A percentile compares a stretch with the other conserved stretches of the same genome.
Evolutionary conservation across 2,329 filamentous ascomycete species (phyloP).

Genomic region (Myriosclerotinia scirpicola): DNA sequence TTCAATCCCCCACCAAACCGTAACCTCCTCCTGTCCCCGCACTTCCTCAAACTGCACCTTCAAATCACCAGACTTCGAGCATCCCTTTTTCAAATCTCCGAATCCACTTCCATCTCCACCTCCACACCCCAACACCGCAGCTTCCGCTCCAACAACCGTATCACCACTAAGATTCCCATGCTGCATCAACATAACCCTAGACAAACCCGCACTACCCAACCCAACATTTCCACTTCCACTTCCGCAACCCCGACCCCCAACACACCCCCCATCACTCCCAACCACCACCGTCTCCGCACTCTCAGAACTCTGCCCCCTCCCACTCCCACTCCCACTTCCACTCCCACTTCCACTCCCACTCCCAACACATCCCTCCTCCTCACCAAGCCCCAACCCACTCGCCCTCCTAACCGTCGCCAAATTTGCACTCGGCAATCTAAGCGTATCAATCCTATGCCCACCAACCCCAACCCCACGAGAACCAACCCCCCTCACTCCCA

Average conservation of each 20-base stretch:
- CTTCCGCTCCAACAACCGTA: not conserved
- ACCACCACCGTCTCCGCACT: conserved; percentile 14
- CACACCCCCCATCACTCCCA: not conserved
- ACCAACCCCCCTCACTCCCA: no score
- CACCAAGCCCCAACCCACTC: not conserved
- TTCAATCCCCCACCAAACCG: no score
- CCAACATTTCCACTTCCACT: not conserved
- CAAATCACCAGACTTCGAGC: no score
- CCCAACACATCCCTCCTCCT: not conserved
- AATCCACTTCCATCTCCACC: no score
- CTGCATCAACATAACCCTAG: not conserved
- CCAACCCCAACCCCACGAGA: no score
- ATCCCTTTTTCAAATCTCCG: not conserved
- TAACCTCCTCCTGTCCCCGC: no score
- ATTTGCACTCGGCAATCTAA: conserved; percentile 7
- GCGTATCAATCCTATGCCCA: conserved; percentile 3
- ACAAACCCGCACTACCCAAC: not conserved
- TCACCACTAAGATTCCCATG: conserved; percentile 6
- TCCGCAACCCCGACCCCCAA: not conserved
- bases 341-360: not conserved
- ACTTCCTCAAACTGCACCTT: no score
- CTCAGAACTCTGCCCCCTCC: not conserved
- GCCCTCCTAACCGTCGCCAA: conserved; percentile 17
- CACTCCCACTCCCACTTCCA: not conserved
- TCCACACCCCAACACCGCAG: not conserved